A percentile compares a stretch with the other conserved stretches of the same genome.
Conservation (phyloP, 2,329 filamentous ascomycete genomes). For the Plectosphaerella plurivora region DNA sequence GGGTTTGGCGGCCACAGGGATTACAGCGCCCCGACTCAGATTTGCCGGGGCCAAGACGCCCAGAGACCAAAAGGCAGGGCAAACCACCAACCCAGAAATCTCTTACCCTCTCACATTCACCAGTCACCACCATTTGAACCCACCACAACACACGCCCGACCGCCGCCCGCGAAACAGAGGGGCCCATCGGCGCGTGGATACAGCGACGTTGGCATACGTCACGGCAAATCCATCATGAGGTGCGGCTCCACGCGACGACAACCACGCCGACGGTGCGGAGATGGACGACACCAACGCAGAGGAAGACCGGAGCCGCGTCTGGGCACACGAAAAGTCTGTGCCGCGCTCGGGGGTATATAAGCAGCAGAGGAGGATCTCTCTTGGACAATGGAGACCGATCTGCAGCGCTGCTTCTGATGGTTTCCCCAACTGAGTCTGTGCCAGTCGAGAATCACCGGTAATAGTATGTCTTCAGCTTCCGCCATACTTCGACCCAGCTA, state of each 20-base stretch:
- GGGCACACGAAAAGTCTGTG: too few relatives aligned
- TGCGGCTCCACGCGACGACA: too few relatives aligned
- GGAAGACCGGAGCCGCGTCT: too few relatives aligned
- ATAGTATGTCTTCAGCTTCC: background rate
- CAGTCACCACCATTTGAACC: background rate
- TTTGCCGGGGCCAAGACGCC: background rate
- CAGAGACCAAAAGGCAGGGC: background rate
- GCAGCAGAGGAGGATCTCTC: too few relatives aligned
- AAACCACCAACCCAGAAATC: background rate
- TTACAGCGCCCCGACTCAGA: background rate
- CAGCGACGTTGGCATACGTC: background rate
- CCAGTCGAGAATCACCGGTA: background rate
- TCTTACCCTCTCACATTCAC: background rate
- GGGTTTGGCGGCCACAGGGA: background rate
- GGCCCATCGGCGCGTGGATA: background rate
- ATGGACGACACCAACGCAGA: background rate
- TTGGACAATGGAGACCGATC: too few relatives aligned
- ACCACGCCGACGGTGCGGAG: background rate
- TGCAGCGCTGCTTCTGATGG: too few relatives aligned
- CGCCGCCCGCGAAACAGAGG: too few relatives aligned
- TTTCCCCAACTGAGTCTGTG: too few relatives aligned
- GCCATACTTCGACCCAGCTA: too few relatives aligned
- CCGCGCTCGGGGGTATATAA: too few relatives aligned
- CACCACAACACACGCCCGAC: too few relatives aligned
- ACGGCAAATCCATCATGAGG: background rate